phyloP scores from a whole-genome alignment of 179 eudicot genomes.

The Spergularia azorica region DNA sequence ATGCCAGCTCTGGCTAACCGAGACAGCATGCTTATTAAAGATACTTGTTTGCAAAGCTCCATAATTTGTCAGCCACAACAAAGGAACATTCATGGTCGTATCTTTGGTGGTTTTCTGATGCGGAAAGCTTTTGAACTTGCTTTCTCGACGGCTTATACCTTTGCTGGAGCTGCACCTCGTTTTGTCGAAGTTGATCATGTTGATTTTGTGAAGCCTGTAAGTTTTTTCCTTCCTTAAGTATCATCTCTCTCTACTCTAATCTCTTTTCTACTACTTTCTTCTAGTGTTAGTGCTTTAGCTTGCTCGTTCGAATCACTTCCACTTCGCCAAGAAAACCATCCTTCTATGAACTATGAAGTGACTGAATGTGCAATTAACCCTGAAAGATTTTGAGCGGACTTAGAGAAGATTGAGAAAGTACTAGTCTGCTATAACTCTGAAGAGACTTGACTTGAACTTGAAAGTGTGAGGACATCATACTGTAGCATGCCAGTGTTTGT shows the following conservation, averaged over 20 bases:
- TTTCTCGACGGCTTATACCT: conserved; percentile 85
- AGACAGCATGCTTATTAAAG: conserved; percentile 86
- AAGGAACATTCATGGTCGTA: conserved; percentile 93
- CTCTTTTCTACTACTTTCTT: not conserved
- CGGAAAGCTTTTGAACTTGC: conserved; percentile 92
- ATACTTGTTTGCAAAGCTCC: conserved; percentile 81
- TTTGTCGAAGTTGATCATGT: conserved; percentile 97
- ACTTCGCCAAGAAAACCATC: not conserved
- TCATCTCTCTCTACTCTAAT: not conserved
- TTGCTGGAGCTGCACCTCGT: conserved; percentile 81
- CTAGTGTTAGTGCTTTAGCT: not conserved
- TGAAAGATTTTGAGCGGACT: too few species aligned
- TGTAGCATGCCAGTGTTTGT: too few species aligned
- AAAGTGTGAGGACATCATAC: too few species aligned
- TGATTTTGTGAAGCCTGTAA: conserved; percentile 92
- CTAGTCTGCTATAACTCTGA: too few species aligned
- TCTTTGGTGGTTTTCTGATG: conserved; percentile 96
- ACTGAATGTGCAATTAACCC: too few species aligned
- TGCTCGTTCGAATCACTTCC: not conserved
- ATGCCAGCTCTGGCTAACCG: conserved; percentile 97
- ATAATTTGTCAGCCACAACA: conserved; percentile 94
- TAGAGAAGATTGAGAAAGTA: too few species aligned
- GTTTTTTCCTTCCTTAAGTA: conserved; percentile 23
- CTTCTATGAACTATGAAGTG: too few species aligned
- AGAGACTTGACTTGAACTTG: too few species aligned